Evolutionary conservation across 2,329 filamentous ascomycete species (phyloP).

Genomic region (Aspergillus quadricinctus): DNA sequence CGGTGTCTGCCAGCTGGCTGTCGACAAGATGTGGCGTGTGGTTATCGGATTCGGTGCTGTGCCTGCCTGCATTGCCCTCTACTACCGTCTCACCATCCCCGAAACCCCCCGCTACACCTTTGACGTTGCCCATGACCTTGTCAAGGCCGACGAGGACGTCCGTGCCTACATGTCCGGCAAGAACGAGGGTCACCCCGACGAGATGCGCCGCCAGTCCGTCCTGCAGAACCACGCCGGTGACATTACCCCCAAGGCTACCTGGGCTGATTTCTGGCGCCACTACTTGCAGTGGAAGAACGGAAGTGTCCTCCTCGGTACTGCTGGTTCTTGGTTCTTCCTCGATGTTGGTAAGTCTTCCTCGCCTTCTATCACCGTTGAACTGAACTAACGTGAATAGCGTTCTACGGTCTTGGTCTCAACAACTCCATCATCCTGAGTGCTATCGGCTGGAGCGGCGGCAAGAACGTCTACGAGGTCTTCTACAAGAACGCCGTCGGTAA

Average conservation of each 20-base stretch:
- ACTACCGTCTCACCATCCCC: constrained; percentile 81
- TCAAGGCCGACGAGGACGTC: constrained; percentile 68
- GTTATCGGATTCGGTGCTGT: constrained; percentile 78
- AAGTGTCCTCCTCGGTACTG: constrained; percentile 70
- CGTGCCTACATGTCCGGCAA: constrained; percentile 69
- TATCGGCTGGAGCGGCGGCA: constrained; percentile 66
- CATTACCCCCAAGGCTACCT: constrained; percentile 67
- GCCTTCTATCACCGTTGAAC: too few relatives aligned
- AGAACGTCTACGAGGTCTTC: constrained; percentile 63
- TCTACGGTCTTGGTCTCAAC: constrained; percentile 69
- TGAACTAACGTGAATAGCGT: too few relatives aligned
- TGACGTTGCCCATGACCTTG: constrained; percentile 69
- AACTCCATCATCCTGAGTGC: constrained; percentile 66
- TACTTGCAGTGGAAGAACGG: constrained; percentile 68
- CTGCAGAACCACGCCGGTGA: constrained; percentile 51
- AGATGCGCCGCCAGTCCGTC: constrained; percentile 58
- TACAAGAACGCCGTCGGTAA: constrained; percentile 75
- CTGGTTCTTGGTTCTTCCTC: constrained; percentile 79
- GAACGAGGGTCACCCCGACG: constrained; percentile 60
- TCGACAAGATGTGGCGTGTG: constrained; percentile 84
- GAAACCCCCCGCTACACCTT: constrained; percentile 88
- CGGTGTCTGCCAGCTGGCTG: constrained; percentile 61
- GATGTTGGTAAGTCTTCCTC: constrained; percentile 55
- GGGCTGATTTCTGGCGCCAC: constrained; percentile 65
- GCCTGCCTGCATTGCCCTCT: constrained; percentile 74